Conservation (phyloP, 2,329 filamentous ascomycete species). For the Cercospora sp. region DNA sequence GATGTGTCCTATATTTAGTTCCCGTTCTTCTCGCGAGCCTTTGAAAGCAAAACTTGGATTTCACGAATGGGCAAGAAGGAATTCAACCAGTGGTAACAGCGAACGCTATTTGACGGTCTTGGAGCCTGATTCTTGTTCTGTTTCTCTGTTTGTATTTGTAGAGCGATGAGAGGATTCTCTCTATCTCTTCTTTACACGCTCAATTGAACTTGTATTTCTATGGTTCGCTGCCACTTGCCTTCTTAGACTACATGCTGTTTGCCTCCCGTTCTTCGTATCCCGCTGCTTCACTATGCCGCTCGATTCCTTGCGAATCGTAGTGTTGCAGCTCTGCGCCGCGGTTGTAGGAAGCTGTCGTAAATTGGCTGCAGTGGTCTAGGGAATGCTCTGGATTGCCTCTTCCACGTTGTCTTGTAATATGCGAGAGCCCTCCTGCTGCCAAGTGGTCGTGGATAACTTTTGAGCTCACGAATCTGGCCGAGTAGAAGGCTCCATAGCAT, state of each 20-base stretch:
- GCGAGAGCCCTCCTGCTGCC: neutral
- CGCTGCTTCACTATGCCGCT: neutral
- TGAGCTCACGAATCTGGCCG: neutral
- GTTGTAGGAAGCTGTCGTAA: neutral
- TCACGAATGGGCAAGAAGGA: neutral
- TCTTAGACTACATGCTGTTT: neutral
- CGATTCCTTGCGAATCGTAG: neutral
- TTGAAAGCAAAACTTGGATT: neutral
- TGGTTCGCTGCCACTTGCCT: neutral
- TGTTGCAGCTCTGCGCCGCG: neutral
- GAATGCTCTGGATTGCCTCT: neutral
- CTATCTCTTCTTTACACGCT: neutral
- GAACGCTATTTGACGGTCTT: neutral
- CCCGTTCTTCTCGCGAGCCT: neutral
- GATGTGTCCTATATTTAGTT: neutral
- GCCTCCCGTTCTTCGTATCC: neutral
- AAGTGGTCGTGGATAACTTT: neutral
- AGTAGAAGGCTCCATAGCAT: neutral
- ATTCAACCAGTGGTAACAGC: neutral
- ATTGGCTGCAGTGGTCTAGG: neutral
- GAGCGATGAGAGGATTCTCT: neutral
- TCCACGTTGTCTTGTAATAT: neutral
- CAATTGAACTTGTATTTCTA: slow-evolving; percentile 1
- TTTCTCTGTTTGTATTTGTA: slow-evolving; percentile 1
- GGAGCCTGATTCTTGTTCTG: neutral